These are phyloP conservation scores for Silene noctiflora DNA, from an alignment of 179 eudicot species.

Conservation along the genomic window DNA sequence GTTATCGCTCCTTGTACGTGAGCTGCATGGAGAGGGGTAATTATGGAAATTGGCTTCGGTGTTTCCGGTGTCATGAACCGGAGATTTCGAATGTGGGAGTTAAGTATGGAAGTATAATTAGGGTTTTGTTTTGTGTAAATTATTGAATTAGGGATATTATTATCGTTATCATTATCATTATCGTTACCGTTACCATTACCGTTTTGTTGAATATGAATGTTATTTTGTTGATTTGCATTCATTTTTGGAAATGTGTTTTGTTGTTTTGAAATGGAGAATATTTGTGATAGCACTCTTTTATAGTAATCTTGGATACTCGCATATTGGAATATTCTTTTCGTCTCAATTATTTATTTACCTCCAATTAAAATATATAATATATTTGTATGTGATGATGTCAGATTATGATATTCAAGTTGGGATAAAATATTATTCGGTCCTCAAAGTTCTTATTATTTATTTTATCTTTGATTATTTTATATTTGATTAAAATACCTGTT, in stretches of 20 bases:
- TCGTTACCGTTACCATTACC: background rate
- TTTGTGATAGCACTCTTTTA: too few relatives aligned
- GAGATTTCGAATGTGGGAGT: constrained; percentile 6
- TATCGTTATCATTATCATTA: background rate
- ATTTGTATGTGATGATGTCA: too few relatives aligned
- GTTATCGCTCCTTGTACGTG: constrained; percentile 18
- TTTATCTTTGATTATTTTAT: too few relatives aligned
- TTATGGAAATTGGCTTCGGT: constrained; percentile 16
- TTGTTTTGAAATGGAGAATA: too few relatives aligned
- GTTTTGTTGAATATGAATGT: background rate
- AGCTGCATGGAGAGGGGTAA: constrained; percentile 19
- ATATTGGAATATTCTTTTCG: too few relatives aligned
- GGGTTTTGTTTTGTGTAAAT: constrained; percentile 18
- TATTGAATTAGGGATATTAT: constrained; percentile 4
- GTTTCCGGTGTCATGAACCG: constrained; percentile 3
- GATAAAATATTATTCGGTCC: too few relatives aligned
- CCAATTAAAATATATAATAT: too few relatives aligned
- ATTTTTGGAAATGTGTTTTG: background rate
- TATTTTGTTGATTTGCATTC: background rate
- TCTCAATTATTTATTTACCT: too few relatives aligned
- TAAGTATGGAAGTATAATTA: background rate
- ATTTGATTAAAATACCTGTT: too few relatives aligned
- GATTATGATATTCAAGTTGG: too few relatives aligned
- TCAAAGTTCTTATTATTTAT: too few relatives aligned
- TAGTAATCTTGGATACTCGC: too few relatives aligned